These are phyloP conservation scores for Debaryomyces subglobosus DNA, from an alignment of 1,139 yeast species.

Conservation along the genomic window DNA sequence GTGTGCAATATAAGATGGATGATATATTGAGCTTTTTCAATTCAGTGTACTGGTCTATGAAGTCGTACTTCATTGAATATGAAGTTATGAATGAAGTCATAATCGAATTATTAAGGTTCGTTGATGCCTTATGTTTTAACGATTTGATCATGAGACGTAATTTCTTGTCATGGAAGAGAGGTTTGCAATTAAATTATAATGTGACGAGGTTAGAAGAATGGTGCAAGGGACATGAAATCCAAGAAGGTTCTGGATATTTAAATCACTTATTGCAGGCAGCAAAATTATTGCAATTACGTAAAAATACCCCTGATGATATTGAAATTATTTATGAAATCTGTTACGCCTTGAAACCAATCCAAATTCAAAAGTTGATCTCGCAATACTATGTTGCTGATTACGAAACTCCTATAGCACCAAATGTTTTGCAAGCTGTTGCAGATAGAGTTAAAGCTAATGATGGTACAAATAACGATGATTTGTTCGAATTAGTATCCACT, in stretches of 20 bases:
- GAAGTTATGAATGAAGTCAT: slow-evolving; percentile 87
- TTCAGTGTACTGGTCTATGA: slow-evolving; percentile 92
- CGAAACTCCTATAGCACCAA: slow-evolving; percentile 89
- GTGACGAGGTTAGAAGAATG: slow-evolving; percentile 97
- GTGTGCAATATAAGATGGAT: slow-evolving; percentile 88
- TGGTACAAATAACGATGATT: slow-evolving; percentile 59
- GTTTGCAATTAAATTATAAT: slow-evolving; percentile 93
- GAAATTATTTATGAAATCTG: slow-evolving; percentile 94
- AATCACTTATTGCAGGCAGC: slow-evolving; percentile 93
- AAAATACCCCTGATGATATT: slow-evolving; percentile 87
- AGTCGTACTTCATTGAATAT: slow-evolving; percentile 83
- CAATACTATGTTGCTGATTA: slow-evolving; percentile 94
- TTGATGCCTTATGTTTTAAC: slow-evolving; percentile 94
- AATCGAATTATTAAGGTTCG: slow-evolving; percentile 78
- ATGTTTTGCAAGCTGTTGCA: slow-evolving; percentile 81
- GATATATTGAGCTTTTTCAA: slow-evolving; percentile 89
- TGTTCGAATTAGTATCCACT: slow-evolving; percentile 68
- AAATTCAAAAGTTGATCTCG: slow-evolving; percentile 87
- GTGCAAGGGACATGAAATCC: slow-evolving; percentile 94
- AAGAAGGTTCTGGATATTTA: slow-evolving; percentile 86
- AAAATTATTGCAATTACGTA: slow-evolving; percentile 87
- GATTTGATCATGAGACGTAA: slow-evolving; percentile 94
- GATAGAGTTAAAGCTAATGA: slow-evolving; percentile 75
- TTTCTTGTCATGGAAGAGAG: slow-evolving; percentile 97
- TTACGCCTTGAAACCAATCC: slow-evolving; percentile 90